Conservation (phyloP, 305 asterid genomes). For the Andrographis paniculata region DNA sequence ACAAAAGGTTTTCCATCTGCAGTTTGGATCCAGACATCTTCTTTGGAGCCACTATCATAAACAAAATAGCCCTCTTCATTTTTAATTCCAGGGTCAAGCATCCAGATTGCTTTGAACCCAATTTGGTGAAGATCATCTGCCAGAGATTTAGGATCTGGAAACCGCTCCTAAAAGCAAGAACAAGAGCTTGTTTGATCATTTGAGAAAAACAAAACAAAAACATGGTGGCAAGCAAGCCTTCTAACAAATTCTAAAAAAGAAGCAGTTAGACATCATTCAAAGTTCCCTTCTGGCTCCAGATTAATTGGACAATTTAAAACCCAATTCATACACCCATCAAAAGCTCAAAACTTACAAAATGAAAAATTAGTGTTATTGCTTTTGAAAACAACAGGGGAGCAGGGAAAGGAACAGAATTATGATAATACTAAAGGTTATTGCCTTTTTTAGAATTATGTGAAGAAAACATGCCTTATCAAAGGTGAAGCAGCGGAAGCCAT, state of each 20-base stretch:
- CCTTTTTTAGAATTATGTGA: constrained; percentile 4
- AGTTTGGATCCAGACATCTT: constrained; percentile 76
- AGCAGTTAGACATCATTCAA: no score
- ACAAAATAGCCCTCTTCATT: constrained; percentile 76
- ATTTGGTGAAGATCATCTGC: constrained; percentile 63
- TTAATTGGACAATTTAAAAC: no score
- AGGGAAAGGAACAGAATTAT: neutral
- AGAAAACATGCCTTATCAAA: constrained; percentile 57
- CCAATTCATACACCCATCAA: no score
- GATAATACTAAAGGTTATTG: constrained; percentile 6
- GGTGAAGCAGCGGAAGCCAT: constrained; percentile 92
- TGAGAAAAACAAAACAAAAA: constrained; percentile 3
- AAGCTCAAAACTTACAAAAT: no score
- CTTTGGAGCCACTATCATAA: constrained; percentile 78
- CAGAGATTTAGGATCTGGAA: constrained; percentile 77
- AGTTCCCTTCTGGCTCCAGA: no score
- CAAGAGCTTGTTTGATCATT: constrained; percentile 9
- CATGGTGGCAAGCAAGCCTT: neutral
- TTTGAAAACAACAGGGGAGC: no score
- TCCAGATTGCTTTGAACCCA: constrained; percentile 97
- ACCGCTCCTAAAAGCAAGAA: constrained; percentile 48
- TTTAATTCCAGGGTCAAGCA: constrained; percentile 97
- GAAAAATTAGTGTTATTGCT: no score
- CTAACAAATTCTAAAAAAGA: no score
- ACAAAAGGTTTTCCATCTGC: constrained; percentile 68